Evolutionary conservation across 208 protist genomes (phyloP), one percentile per base, ranked within the genome.

Genomic region (Leishmania mexicana): DNA sequence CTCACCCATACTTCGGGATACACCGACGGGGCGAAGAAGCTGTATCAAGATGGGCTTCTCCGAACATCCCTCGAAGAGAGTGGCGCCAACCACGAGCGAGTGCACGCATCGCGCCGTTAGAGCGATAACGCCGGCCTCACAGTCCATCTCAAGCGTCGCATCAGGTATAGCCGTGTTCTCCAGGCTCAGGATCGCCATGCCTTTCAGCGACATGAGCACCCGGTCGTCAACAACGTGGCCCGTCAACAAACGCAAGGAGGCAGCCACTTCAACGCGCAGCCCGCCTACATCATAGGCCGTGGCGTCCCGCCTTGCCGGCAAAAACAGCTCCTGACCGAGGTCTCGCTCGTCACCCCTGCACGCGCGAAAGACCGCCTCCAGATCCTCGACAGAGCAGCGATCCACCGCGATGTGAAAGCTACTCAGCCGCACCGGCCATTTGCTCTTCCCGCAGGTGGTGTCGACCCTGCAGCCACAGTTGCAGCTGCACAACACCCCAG

Each of bases 101-200:
- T 83, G 73, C 4, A 54, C 24, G 67, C 83, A 86, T 31, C 65
- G 77, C 13, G 78, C 78, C 19, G 76, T 62, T 0, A 83, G 54
- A 13, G 78, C 64, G 10, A 83, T 67, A 5, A 76, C 28, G 17
- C n/a, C 53, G 0, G 54, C 8, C 17, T 11, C 64, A 19, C 65
- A 71, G 67, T 80, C 62, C 47, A 83, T 60, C 64, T 83, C 75
- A 6, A 86, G 78, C 35, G 60, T 53, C 13, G 78, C 83, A 24
- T 76, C 75, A 24, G 80, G 78, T 19, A 86, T 51, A 28, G 79
- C 83, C 38, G 62, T 75, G 67, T 86, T 86, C 51, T 86, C 83
- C 5, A 86, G 7, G 58, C 38, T 71, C 21, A 86, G 67, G 11
- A 86, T 35, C 3, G 73, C 83, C 11, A 40, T 72, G 11, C 83